Base-by-base conservation (phyloP, 768 basidiomycete species). In the Asterophora parasitica region DNA sequence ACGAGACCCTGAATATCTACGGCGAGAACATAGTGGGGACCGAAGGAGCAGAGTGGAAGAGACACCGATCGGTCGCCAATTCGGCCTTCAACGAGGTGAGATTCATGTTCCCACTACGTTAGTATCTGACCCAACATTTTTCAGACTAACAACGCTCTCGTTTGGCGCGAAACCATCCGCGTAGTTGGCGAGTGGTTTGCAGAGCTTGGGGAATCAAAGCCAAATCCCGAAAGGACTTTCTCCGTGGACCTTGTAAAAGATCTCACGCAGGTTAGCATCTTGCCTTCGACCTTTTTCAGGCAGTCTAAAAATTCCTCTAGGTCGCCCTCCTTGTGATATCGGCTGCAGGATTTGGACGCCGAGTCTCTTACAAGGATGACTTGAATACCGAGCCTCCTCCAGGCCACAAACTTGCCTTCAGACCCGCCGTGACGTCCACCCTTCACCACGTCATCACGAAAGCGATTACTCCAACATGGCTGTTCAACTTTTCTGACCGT, bases 71-170 rank as follows among this genome's bases (percentile, higher is more conserved):
- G 8, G 63, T 75, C 0, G 62, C 74, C 16, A 76, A 72, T 44
- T 69, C 73, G 8, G 77, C 77, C 0, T 79, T 79, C 58, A 76
- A 69, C 38, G 77, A 78, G 61, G 77, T 64, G 46, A 40, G 58
- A 17, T 7, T 12, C 11, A 19, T 12, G 13, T 23, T 23, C 23
- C 8, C 11, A 4, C 6, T 12, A 9, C 34, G 20, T 33, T 12
- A 23, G 23, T 23, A 36, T n/a, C n/a, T 27, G 11, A 19, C 9
- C 23, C 19, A 27, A 44, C 35, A 11, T 16, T 42, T 42, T 39
- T 6, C 46, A 77, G 76, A 65, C 68, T 9, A 75, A 77, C 30
- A 65, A 71, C 46, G 68, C 72, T 5, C 61, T 77, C n/a, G 75
- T 75, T 4, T 78, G 77, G 77, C 56, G 60, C 12, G 75, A 78